Evolutionary conservation across 495 filamentous ascomycete species (phyloP), one percentile per base, ranked within the genome.

Genomic region (Thermochaetoides thermophila): DNA sequence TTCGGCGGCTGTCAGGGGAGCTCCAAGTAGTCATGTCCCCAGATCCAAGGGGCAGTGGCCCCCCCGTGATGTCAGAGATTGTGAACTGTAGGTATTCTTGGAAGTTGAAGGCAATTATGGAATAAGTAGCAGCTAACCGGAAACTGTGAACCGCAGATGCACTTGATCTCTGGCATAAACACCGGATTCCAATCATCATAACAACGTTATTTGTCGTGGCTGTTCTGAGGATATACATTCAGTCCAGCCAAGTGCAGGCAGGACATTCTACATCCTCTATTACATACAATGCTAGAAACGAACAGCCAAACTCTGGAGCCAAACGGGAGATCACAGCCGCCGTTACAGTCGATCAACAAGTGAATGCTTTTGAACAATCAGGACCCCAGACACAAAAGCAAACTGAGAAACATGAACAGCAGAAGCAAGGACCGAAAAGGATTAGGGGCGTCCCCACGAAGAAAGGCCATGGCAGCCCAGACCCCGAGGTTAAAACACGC

Each of bases 81-180:
- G 8, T 23, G 19, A 15, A 33, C 9, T 42, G 44, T 46, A 37
- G 17, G 43, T 27, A n/a, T n/a, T n/a, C n/a, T n/a, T 15, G 8
- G 9, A 9, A 16, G 6, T 16, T n/a, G 0, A 4, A 3, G 11
- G 10, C 12, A 15, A 3, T 16, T 8, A 4, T 11, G 10, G 9
- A 12, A 3, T 7, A 5, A 14, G 11, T 18, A 27, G 8, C 5
- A 14, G 17, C 22, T 34, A n/a, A 27, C 30, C 11, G 16, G 4
- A 5, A n/a, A 7, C 13, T 7, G 9, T 24, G 13, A 34, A 23
- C 25, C 4, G 7, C 28, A 73, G 71, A 61, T 38, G 43, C 61
- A 25, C 45, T 73, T 18, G 62, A 62, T 37, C 37, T 68, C 15
- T 76, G 71, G 71, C 71, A 74, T 46, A 39, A 52, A 19, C 52